These are phyloP conservation scores for Annona squamosa DNA, from an alignment of 164 flowering plant genomes.

Conservation along the genomic window DNA sequence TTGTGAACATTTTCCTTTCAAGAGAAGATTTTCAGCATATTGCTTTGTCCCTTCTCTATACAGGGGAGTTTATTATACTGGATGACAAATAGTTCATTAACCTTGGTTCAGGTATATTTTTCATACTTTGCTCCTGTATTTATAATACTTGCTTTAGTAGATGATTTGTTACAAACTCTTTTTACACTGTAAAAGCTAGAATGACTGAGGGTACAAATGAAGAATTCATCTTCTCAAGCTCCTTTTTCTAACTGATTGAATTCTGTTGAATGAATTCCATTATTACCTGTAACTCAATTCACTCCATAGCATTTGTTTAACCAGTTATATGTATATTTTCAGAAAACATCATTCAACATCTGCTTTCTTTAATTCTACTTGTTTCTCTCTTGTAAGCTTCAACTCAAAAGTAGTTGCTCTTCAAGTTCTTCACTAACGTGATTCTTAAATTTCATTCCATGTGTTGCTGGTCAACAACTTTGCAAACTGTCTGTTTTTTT, in stretches of 20 bases:
- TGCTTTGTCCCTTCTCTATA: conserved; percentile 16
- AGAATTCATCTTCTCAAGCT: background rate
- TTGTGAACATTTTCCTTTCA: background rate
- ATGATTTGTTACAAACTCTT: background rate
- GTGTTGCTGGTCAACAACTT: too few species aligned
- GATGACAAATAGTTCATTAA: conserved; percentile 70
- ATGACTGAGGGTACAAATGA: too few species aligned
- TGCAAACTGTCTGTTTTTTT: too few species aligned
- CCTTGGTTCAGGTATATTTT: conserved; percentile 54
- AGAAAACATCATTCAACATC: too few species aligned
- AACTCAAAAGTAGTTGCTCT: too few species aligned
- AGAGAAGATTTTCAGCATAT: background rate
- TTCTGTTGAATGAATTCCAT: background rate
- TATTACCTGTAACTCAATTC: background rate
- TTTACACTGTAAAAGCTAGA: too few species aligned
- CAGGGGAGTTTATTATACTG: conserved; percentile 86
- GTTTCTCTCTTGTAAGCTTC: too few species aligned
- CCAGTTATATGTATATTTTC: too few species aligned
- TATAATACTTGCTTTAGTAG: background rate
- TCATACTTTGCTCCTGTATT: background rate
- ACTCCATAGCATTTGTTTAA: too few species aligned
- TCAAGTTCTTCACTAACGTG: too few species aligned
- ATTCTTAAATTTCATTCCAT: too few species aligned
- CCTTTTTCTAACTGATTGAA: background rate
- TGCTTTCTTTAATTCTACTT: too few species aligned